A percentile compares a stretch with the other conserved stretches of the same genome.
These are phyloP conservation scores for Usnea hakonensis DNA, from an alignment of 495 filamentous ascomycete genomes.

Conservation along the genomic window DNA sequence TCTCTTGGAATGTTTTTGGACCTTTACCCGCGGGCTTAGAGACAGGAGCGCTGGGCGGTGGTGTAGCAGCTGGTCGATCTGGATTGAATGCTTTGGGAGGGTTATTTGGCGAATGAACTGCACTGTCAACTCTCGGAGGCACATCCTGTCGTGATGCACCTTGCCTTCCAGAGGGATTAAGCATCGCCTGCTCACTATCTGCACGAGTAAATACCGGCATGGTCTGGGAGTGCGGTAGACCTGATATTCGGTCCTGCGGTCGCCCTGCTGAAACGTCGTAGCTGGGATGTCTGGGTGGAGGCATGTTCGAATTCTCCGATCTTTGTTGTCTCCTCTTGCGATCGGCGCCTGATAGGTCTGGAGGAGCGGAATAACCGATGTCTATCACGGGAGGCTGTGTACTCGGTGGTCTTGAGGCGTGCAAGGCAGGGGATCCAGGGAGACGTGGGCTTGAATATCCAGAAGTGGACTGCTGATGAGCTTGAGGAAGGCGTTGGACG, in stretches of 20 bases:
- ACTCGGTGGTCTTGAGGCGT: conserved; percentile 11
- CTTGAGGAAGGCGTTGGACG: conserved; percentile 21
- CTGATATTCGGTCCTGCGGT: conserved; percentile 14
- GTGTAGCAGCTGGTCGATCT: conserved; percentile 27
- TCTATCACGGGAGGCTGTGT: conserved; percentile 39
- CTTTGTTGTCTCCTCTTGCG: conserved; percentile 28
- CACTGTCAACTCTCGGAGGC: conserved; percentile 11
- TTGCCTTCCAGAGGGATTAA: conserved; percentile 9
- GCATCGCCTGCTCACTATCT: conserved; percentile 9
- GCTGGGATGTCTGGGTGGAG: conserved; percentile 11
- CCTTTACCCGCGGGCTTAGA: conserved; percentile 60
- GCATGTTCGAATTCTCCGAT: conserved; percentile 17
- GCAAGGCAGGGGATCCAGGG: conserved; percentile 4
- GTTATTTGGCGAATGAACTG: neutral
- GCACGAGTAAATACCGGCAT: conserved; percentile 14
- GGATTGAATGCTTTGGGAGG: conserved; percentile 19
- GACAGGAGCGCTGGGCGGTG: conserved; percentile 22
- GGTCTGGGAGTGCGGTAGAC: conserved; percentile 20
- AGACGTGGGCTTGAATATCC: conserved; percentile 24
- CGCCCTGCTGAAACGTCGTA: conserved; percentile 14
- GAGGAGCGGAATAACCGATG: conserved; percentile 48
- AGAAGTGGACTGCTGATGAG: conserved; percentile 35
- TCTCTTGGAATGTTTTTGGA: conserved; percentile 94
- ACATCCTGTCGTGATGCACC: conserved; percentile 10
- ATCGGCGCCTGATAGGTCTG: conserved; percentile 35